Evolutionary conservation across 2,329 filamentous ascomycete genomes (phyloP).

Genomic region (Stachybotrys chartarum): DNA sequence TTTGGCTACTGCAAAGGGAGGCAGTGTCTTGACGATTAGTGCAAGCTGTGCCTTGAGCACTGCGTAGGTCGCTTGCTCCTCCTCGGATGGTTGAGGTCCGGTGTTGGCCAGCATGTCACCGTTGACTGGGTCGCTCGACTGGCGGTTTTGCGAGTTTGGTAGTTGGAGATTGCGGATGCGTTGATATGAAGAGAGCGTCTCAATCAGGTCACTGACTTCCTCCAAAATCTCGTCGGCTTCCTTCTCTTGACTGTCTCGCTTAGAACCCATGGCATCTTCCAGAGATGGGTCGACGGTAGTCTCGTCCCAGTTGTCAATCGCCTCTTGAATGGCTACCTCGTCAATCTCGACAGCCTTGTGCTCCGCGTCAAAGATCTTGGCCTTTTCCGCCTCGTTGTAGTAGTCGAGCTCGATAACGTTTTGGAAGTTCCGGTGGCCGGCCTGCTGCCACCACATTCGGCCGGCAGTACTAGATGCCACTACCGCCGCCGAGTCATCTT

Average conservation of each 20-base stretch:
- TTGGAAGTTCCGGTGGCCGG: slow-evolving; percentile 59
- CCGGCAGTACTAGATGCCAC: slow-evolving; percentile 61
- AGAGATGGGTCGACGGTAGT: slow-evolving; percentile 50
- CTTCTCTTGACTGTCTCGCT: slow-evolving; percentile 54
- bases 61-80: slow-evolving; percentile 58
- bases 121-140: slow-evolving; percentile 54
- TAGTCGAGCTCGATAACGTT: slow-evolving; percentile 51
- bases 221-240: slow-evolving; percentile 63
- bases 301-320: slow-evolving; percentile 53
- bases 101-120: slow-evolving; percentile 63
- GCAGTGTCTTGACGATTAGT: slow-evolving; percentile 66
- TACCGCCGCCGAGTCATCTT: slow-evolving; percentile 65
- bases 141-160: slow-evolving; percentile 55
- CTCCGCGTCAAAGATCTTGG: slow-evolving; percentile 24
- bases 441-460: slow-evolving; percentile 70
- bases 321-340: slow-evolving; percentile 43
- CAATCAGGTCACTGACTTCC: slow-evolving; percentile 68
- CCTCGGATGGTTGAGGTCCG: slow-evolving; percentile 59
- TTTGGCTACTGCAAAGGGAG: slow-evolving; percentile 80
- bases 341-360: slow-evolving; percentile 35
- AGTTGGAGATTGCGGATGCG: slow-evolving; percentile 68
- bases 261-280: slow-evolving; percentile 43
- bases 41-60: slow-evolving; percentile 68
- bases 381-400: slow-evolving; percentile 31
- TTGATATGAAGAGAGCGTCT: slow-evolving; percentile 72